Base-by-base conservation (phyloP, 2,329 filamentous ascomycete species). In the Elsinoe fawcettii region DNA sequence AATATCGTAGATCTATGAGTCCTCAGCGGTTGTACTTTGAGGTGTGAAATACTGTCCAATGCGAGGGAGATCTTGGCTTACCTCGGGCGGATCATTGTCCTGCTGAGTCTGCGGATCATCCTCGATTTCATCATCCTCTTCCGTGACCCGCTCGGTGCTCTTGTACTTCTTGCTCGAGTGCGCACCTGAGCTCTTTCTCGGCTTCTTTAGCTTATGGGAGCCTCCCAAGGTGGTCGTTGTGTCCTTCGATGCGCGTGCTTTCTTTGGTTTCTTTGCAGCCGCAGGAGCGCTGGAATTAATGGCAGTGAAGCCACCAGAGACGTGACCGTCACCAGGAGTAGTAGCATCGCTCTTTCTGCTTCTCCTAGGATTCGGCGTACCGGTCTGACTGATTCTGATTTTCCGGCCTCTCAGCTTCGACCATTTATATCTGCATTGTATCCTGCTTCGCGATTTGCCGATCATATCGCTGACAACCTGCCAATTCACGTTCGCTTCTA, bases 381-480 rank as follows among this genome's bases (percentile, higher is more conserved):
- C 39, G 36, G 34, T 46, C 5, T 39, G 32, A 32, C 11, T 39
- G 22, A 57, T 54, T 54, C 60, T 60, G 34, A 62, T 43, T 66
- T 67, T 36, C 70, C 66, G n/a, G n/a, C 68, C 65, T 54, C 71
- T 69, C 16, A 82, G 62, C 25, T 73, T 68, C 59, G 79, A 80
- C 83, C 85, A 90, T 66, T 90, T 90, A 23, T 76, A 76, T 23
- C 78, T 75, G 66, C 86, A 89, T 66, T 88, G 85, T 22, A 87
- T 76, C 2, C 83, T 79, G 60, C 80, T 86, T 44, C 87, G 77
- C 7, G 75, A 82, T 49, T 76, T 74, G 12, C 73, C 76, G 80
- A 90, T 84, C 56, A 76, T 76, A 59, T 80, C 72, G 62, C 83
- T 85, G 22, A 90, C 80, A 7, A 74, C 68, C 51, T 79, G 74